These are phyloP conservation scores for Cordyceps cateniannulata DNA, from an alignment of 2,329 filamentous ascomycete species.

Conservation along the genomic window DNA sequence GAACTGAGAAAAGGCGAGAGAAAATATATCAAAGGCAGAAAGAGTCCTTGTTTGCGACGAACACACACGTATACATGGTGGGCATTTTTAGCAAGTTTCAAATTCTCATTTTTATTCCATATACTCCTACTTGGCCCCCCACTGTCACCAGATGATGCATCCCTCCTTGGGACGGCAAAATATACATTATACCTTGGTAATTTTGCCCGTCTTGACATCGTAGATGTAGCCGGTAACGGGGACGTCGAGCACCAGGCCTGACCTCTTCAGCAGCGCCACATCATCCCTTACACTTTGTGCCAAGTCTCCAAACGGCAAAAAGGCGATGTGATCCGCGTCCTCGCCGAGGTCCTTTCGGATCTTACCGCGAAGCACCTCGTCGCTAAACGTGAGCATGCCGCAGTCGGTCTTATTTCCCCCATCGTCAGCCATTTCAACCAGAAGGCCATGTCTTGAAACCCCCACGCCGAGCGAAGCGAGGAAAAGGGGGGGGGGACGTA, in stretches of 20 bases:
- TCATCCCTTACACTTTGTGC: constrained; percentile 60
- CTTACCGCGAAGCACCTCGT: constrained; percentile 47
- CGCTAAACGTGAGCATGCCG: constrained; percentile 62
- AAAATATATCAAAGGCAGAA: background rate
- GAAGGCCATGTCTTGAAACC: too few relatives aligned
- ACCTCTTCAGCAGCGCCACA: constrained; percentile 54
- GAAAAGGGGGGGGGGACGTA: constrained; percentile 17
- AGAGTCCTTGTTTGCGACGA: background rate
- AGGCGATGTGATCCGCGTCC: constrained; percentile 48
- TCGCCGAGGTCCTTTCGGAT: constrained; percentile 54
- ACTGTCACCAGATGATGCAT: too few relatives aligned
- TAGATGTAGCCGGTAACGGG: constrained; percentile 69
- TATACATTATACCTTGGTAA: constrained; percentile 14
- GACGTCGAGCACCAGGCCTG: constrained; percentile 54
- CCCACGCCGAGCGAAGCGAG: background rate
- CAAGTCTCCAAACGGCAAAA: constrained; percentile 59
- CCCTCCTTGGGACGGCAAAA: background rate
- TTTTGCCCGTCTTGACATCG: constrained; percentile 66
- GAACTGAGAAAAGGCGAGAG: background rate
- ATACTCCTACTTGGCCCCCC: background rate
- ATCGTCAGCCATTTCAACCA: background rate
- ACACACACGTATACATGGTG: background rate
- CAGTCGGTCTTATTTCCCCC: constrained; percentile 29
- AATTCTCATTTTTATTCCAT: background rate
- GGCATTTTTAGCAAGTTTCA: background rate